Evolutionary conservation across 208 protist species (phyloP), one percentile per base, ranked within the genome.

Genomic region (Wallacemonas sp.): DNA sequence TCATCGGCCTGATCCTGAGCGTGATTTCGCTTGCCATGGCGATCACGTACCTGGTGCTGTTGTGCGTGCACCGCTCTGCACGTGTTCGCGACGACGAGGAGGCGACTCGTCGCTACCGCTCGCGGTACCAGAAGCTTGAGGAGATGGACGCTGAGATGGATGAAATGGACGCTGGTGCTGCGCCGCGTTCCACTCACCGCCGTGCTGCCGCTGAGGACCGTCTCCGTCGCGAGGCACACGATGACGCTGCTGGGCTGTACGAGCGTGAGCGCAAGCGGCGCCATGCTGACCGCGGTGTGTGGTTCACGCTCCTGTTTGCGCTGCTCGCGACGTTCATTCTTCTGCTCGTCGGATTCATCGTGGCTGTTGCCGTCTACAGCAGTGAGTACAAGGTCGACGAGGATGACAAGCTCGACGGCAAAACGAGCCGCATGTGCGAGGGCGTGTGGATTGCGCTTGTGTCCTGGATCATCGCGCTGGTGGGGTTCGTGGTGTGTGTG

Each of bases 361-460:
- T 39, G 3, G 52, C 52, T 21, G 30, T 58, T 58, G n/a, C 26
- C 14, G 32, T 41, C 14, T 58, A 30, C 52, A 58, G 38, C 52
- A 29, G 38, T 17, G 52, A 58, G 52, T 58, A 43, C 52, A 58
- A 39, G 52, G 27, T 3, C 32, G 52, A 58, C 0, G 32, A 58
- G 52, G 52, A 58, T 24, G 52, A 39, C 6, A 21, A 36, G n/a
- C 30, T 14, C 9, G 52, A 21, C 19, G 52, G 52, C 0, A 17
- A 43, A 9, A 58, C n/a, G 17, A 58, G 30, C 24, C 30, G 21
- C 8, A 9, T 55, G 47, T 23, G 47, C 26, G 47, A 34, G 19
- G 47, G 47, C 26, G 47, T 58, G 52, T 58, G 52, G 52, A 34
- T 58, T 39, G 52, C 52, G 26, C 52, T 58, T 24, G 52, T 58